These are phyloP conservation scores for Choiromyces venosus DNA, from an alignment of 495 filamentous ascomycete genomes.

Conservation along the genomic window DNA sequence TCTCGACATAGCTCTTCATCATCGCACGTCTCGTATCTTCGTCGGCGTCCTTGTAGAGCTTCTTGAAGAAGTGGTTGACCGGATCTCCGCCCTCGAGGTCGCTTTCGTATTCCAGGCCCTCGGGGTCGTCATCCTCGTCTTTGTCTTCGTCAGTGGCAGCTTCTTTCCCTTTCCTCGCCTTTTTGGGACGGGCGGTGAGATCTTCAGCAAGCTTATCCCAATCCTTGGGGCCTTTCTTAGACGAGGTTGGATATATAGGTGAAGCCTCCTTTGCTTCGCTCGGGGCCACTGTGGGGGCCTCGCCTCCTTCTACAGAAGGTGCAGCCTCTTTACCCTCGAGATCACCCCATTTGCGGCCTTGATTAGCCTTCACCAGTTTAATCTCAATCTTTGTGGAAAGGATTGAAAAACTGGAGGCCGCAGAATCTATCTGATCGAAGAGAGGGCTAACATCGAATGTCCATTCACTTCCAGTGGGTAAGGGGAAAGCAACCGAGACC, in stretches of 20 bases:
- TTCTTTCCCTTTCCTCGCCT: slow-evolving; percentile 37
- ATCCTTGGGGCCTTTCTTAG: slow-evolving; percentile 73
- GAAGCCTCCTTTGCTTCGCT: slow-evolving; percentile 29
- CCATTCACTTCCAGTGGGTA: slow-evolving; percentile 53
- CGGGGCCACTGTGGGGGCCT: slow-evolving; percentile 11
- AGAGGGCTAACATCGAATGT: slow-evolving; percentile 68
- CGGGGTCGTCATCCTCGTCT: slow-evolving; percentile 43
- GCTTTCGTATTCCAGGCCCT: slow-evolving; percentile 52
- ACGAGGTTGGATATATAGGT: slow-evolving; percentile 84
- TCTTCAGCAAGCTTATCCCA: slow-evolving; percentile 76
- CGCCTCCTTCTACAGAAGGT: slow-evolving; percentile 9
- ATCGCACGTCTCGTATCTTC: slow-evolving; percentile 82
- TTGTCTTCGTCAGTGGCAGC: slow-evolving; percentile 26
- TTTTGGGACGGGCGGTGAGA: slow-evolving; percentile 50
- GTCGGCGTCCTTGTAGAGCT: slow-evolving; percentile 72
- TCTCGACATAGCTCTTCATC: slow-evolving; percentile 96
- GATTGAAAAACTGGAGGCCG: slow-evolving; percentile 56
- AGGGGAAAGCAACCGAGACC: slow-evolving; percentile 63
- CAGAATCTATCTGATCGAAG: slow-evolving; percentile 58
- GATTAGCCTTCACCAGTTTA: slow-evolving; percentile 59
- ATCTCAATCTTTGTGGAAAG: slow-evolving; percentile 83
- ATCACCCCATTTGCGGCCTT: slow-evolving; percentile 68
- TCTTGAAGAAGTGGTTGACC: slow-evolving; percentile 87
- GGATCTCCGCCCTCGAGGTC: slow-evolving; percentile 61
- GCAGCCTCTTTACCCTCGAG: slow-evolving; percentile 54